Percentiles rank a stretch among this genome's conserved stretches.
These are phyloP conservation scores for Amaranthus hypochondriacus DNA, from an alignment of 148 eudicot genomes.

Conservation along the genomic window DNA sequence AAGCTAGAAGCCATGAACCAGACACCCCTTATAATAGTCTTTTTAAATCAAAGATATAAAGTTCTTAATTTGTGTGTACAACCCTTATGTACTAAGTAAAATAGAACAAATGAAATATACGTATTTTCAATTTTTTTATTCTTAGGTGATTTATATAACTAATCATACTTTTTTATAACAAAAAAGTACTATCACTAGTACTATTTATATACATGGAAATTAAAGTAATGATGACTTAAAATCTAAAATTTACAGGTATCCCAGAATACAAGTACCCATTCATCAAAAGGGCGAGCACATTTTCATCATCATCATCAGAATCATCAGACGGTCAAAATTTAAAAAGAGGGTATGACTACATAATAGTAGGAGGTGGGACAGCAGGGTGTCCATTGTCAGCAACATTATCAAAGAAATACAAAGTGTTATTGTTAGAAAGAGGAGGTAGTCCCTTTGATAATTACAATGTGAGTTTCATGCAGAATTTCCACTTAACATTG, in stretches of 20 bases:
- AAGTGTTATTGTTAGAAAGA: slow-evolving; percentile 67
- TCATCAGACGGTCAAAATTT: slow-evolving; percentile 10
- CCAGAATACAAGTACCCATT: slow-evolving; percentile 41
- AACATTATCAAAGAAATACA: slow-evolving; percentile 64
- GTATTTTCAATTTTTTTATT: too few relatives aligned
- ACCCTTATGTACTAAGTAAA: too few relatives aligned
- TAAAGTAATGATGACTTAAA: not conserved
- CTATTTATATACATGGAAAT: too few relatives aligned
- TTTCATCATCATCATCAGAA: slow-evolving; percentile 21
- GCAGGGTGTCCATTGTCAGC: slow-evolving; percentile 92
- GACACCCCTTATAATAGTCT: too few relatives aligned
- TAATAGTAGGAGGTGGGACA: slow-evolving; percentile 90
- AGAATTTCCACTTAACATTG: slow-evolving; percentile 75
- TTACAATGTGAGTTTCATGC: slow-evolving; percentile 52
- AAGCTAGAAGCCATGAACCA: too few relatives aligned
- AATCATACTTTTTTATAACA: too few relatives aligned
- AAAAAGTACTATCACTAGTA: too few relatives aligned
- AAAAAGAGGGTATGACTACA: slow-evolving; percentile 52
- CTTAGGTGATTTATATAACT: too few relatives aligned
- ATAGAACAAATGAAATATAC: too few relatives aligned
- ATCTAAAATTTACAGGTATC: slow-evolving; percentile 22
- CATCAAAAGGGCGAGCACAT: slow-evolving; percentile 56
- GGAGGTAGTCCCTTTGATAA: slow-evolving; percentile 87
- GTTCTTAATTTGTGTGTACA: too few relatives aligned
- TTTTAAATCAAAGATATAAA: too few relatives aligned